Base-by-base conservation (phyloP, 2,329 filamentous ascomycete genomes). In the Microsporum canis region DNA sequence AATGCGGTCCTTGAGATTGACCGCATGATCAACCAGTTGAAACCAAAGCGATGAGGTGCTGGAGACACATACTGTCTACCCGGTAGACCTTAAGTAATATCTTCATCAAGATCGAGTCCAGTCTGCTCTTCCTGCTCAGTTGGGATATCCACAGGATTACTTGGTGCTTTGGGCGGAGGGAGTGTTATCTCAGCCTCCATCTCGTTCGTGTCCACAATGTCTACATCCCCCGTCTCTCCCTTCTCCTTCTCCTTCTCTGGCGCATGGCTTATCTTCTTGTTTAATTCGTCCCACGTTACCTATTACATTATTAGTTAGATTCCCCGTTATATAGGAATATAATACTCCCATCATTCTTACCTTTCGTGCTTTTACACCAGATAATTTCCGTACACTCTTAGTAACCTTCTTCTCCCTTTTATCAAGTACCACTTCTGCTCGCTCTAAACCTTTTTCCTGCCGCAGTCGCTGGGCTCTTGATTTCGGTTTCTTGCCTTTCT, bases 1-100 rank as follows among this genome's bases (percentile, higher is more conserved):
- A 82, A 80, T 38, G 86, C 87, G 59, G 76, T 82, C 27, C 84
- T 84, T 64, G 92, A 97, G 74, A 89, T 97, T 73, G 91, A 96
- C 76, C 82, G 88, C 68, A 77, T 96, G 66, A 81, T 88, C 65
- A 82, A 78, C 27, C 80, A 83, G 65, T 69, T 80, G 58, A 73
- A 72, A 65, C 77, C 77, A 60, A 75, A 72, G 64, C 76, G 73
- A 69, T 79, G 72, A 67, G 59, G 34, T 17, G 36, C 27, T 57
- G 38, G 61, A 61, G 58, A 63, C 27, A 47, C 59, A 38, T 3
- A 23, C 12, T 60, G 27, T 61, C 47, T 43, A 53, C 59, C 17
- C 38, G 23, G 23, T 3, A 27, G 51, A 60, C 55, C 41, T 77
- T 74, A 78, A 61, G 73, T 77, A 61, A 78, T 77, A 62, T 76